These are phyloP conservation scores for Schizothecium vesticola DNA, from an alignment of 495 filamentous ascomycete species.

Conservation along the genomic window DNA sequence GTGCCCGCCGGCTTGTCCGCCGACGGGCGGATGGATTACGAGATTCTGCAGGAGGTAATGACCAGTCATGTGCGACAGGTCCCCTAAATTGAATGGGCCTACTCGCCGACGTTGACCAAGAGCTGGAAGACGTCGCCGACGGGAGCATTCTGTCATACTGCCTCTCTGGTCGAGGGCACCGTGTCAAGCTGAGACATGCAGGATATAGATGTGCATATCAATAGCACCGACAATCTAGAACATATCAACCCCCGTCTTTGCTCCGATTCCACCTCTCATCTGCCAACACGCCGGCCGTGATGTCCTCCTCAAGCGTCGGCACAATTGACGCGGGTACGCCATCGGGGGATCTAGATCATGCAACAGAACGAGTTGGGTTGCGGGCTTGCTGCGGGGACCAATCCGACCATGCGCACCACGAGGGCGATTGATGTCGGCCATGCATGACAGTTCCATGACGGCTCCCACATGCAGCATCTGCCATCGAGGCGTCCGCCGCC, in stretches of 20 bases:
- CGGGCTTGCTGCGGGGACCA: background rate
- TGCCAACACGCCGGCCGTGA: background rate
- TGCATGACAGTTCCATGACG: background rate
- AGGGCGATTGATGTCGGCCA: background rate
- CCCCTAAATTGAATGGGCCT: background rate
- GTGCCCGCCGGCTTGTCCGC: background rate
- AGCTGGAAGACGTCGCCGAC: conserved; percentile 22
- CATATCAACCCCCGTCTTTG: background rate
- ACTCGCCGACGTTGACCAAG: conserved; percentile 23
- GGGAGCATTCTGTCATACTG: background rate
- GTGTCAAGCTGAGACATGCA: conserved; percentile 2
- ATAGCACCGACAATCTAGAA: background rate
- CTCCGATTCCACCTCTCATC: background rate
- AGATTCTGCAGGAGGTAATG: background rate
- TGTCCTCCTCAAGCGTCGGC: background rate
- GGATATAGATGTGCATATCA: background rate
- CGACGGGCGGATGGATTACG: background rate
- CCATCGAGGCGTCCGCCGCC: background rate
- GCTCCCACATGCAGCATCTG: background rate
- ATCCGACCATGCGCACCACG: background rate
- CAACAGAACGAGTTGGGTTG: background rate
- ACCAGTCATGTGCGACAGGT: conserved; percentile 7
- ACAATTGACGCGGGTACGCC: background rate
- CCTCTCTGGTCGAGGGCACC: background rate
- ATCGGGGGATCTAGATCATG: background rate